Conservation (phyloP, 176 grass and related monocot species). For the Rhipidocladum racemiflorum region DNA sequence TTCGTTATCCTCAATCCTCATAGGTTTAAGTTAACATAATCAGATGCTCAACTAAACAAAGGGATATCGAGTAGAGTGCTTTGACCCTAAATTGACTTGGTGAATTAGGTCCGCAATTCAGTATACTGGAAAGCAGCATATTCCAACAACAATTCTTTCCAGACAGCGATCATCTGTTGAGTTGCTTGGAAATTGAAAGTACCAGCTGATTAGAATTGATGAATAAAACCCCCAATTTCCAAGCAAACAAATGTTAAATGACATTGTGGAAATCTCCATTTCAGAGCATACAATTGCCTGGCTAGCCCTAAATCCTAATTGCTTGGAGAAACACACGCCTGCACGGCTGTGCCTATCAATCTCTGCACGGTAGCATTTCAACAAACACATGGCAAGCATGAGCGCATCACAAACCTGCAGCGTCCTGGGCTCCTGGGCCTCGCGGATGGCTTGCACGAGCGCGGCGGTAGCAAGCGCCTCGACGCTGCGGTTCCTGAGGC, state of each 20-base stretch:
- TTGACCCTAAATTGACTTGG: not conserved
- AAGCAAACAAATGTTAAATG: not conserved
- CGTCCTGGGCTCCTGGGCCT: constrained; percentile 87
- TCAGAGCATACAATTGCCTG: not conserved
- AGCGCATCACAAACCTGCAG: constrained; percentile 59
- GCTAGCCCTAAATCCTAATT: not conserved
- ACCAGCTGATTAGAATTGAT: not conserved
- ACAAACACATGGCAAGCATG: constrained; percentile 10
- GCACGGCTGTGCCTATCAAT: not conserved
- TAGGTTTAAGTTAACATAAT: not conserved
- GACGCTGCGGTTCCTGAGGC: constrained; percentile 86
- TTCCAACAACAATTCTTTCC: not conserved
- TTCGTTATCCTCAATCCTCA: not conserved
- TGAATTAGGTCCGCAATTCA: not conserved
- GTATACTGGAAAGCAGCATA: not conserved
- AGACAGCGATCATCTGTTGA: not conserved
- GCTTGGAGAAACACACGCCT: not conserved
- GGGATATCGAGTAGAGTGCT: not conserved
- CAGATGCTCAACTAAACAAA: not conserved
- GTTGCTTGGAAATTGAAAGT: not conserved
- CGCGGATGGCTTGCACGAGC: constrained; percentile 94
- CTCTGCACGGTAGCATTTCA: constrained; percentile 12
- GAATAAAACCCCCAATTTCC: not conserved
- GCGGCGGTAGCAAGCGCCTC: constrained; percentile 90
- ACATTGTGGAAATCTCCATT: not conserved